Evolutionary conservation across 257 asterid species (phyloP), one percentile per base, ranked within the genome.

Genomic region (Nyctanthes arbortristis): DNA sequence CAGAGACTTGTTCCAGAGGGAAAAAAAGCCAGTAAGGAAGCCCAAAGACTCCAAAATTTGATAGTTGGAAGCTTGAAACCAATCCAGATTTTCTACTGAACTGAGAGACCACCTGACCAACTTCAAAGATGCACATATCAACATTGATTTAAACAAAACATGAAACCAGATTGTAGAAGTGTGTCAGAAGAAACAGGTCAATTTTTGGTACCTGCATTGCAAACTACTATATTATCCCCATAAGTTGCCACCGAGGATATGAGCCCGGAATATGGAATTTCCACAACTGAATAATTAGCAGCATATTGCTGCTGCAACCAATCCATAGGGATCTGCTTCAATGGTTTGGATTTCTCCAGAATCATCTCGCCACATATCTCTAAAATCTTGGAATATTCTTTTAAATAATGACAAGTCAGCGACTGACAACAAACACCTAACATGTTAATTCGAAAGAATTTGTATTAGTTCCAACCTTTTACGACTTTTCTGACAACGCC

Each of bases 1-100:
- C 66, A 74, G 74, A 89, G 52, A 86, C 92, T 62, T 77, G 73
- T 77, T 91, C 98, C 68, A 87, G 77, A 72, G 96, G 80, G 69
- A 71, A 77, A 54, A 84, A 60, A n/a, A 87, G 78, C 98, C 98
- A 93, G 77, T 85, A 91, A 64, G 98, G 97, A 76, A 93, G 85
- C 69, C 98, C 98, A 75, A 93, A 88, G 78, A 70, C 43, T 37
- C 87, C 89, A 61, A 93, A 91, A 75, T 91, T 91, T 54, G 96
- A 88, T 62, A 87, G 82, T 29, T 63, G 85, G 64, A 87, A 83
- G 82, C 79, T 77, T 63, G 87, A 73, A 56, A 81, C 66, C 49
- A 78, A 71, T 57, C 85, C 92, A 59, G 92, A 82, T 77, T 70
- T 85, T 52, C 71, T 55, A 68, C 82, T 63, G 69, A 87, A 78